Evolutionary conservation across 2,329 filamentous ascomycete species (phyloP), one percentile per base, ranked within the genome.

Genomic region (Leptosphaerulina australis): DNA sequence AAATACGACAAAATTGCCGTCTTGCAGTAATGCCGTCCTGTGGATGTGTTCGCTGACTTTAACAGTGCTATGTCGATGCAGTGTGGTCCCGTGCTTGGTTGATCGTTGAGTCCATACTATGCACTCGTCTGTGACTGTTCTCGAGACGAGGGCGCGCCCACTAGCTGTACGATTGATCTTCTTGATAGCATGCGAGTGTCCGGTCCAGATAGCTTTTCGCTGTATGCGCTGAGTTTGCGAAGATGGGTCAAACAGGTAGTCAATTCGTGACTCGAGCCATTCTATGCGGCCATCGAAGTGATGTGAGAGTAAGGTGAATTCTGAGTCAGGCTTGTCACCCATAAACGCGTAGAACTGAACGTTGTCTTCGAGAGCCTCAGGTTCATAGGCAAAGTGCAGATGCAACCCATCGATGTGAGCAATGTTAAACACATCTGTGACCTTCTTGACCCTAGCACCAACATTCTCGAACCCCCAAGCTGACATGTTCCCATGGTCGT

Each of bases 381-480:
- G 62, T 15, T 64, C 55, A 18, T 66, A 67, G 12, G 70, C 65
- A 47, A 77, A 74, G 45, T 73, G 69, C 21, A 75, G 50, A 53
- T 64, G 69, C 48, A 87, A 59, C 2, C 81, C 81, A 63, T 89
- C 84, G 20, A 92, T 83, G 64, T 95, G 89, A 1, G 90, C 85
- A 60, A 97, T 86, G 66, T 91, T 94, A 76, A 94, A 95, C n/a
- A 93, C 83, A 55, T 86, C 85, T 21, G 84, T 80, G 3, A 82
- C 79, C 51, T 83, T 83, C 59, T 83, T 84, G 24, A 80, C 77
- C 65, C 87, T 90, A 62, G 83, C 86, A 26, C 88, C 87, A 15
- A 96, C 83, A 65, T 93, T 92, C 70, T 97, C 92, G 47, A 99
- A 76, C 0, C 91, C 93, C 90, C 93, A 97, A 0, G 90, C 91